Conservation (phyloP, 208 protist species). For the Leishmania gerbilli region DNA sequence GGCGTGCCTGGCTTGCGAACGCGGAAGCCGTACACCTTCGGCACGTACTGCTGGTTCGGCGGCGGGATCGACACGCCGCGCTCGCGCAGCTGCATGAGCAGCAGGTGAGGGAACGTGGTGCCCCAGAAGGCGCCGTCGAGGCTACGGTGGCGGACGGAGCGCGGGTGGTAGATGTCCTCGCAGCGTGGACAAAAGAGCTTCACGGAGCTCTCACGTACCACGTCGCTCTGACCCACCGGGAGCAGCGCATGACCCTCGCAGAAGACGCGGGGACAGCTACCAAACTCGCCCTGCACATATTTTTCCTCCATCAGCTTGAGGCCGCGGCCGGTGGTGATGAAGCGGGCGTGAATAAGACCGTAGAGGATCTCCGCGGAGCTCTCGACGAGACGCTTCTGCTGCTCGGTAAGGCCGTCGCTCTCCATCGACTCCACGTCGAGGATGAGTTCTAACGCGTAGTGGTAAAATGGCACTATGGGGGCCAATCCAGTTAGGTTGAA, state of each 20-base stretch:
- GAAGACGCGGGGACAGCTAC: constrained; percentile 95
- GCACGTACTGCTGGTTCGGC: constrained; percentile 92
- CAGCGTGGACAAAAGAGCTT: constrained; percentile 98
- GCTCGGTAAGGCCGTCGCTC: constrained; percentile 92
- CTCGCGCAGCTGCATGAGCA: constrained; percentile 84
- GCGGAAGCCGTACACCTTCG: constrained; percentile 97
- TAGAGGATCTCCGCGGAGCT: constrained; percentile 97
- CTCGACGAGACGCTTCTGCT: constrained; percentile 96
- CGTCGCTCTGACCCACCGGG: constrained; percentile 96
- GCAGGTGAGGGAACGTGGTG: constrained; percentile 97
- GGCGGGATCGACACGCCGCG: constrained; percentile 44
- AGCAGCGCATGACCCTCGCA: constrained; percentile 96
- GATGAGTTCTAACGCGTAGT: constrained; percentile 98
- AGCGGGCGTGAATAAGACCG: constrained; percentile 98
- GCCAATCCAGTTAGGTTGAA: constrained; percentile 98
- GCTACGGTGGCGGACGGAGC: constrained; percentile 91
- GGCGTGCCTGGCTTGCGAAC: constrained; percentile 68
- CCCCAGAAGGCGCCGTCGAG: constrained; percentile 98
- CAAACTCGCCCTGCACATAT: constrained; percentile 95
- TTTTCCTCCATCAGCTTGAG: constrained; percentile 98
- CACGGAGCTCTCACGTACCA: constrained; percentile 92
- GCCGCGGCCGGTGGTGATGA: constrained; percentile 97
- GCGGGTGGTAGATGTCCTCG: constrained; percentile 97
- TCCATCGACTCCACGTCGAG: constrained; percentile 94
- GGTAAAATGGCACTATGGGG: constrained; percentile 96